Conservation (phyloP, 2,329 filamentous ascomycete species). For the Fusarium robinianum region DNA sequence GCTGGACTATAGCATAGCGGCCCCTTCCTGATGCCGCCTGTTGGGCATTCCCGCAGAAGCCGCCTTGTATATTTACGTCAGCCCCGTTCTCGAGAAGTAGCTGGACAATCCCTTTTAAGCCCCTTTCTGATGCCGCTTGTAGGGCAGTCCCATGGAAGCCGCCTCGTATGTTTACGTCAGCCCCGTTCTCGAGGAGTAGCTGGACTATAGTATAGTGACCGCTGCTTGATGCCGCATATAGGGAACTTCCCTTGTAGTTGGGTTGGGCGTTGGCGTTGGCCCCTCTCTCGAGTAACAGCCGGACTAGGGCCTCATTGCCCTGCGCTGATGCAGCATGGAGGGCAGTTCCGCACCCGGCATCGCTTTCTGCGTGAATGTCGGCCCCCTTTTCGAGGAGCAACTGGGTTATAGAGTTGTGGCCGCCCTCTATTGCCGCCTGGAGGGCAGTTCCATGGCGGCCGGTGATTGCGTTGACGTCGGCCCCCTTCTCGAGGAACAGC, state of each 20-base stretch:
- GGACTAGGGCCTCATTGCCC: neutral
- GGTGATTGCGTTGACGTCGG: neutral
- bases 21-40: neutral
- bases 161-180: neutral
- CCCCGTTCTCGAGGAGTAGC: neutral
- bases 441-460: neutral
- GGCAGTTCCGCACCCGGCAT: too few relatives aligned
- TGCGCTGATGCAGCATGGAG: neutral
- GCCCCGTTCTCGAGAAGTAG: neutral
- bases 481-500: neutral
- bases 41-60: neutral
- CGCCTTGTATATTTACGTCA: neutral
- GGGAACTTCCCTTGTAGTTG: neutral
- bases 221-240: neutral
- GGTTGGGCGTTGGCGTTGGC: neutral
- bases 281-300: neutral
- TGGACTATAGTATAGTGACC: neutral
- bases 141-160: neutral
- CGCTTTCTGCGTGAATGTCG: neutral
- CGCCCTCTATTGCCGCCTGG: neutral
- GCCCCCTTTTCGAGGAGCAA: neutral
- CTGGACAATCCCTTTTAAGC: neutral
- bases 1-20: neutral
- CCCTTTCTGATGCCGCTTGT: neutral
- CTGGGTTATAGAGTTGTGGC: neutral